Conservation (phyloP, 73 alveolate genomes). For the Tetrahymena borealis region DNA sequence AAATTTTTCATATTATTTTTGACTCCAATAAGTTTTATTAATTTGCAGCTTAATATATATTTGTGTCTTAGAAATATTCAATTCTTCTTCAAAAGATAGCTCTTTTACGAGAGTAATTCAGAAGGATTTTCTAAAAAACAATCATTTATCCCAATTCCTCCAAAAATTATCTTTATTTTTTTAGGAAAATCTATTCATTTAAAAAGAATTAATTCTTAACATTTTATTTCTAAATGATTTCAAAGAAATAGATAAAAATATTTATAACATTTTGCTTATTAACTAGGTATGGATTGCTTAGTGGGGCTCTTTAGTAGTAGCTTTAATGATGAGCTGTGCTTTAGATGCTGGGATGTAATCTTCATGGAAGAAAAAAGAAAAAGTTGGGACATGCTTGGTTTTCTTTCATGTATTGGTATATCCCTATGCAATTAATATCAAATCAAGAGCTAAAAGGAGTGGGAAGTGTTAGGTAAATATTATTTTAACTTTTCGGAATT, state of each 20-base stretch:
- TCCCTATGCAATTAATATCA: background rate
- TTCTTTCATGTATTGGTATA: background rate
- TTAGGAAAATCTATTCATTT: too few species aligned
- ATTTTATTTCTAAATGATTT: too few species aligned
- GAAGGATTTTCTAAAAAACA: too few species aligned
- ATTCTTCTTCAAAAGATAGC: too few species aligned
- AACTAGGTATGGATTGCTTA: background rate
- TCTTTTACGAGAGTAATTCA: too few species aligned
- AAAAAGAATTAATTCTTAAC: too few species aligned
- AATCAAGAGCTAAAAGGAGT: background rate
- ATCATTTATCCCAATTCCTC: too few species aligned
- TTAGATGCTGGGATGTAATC: background rate
- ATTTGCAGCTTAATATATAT: too few species aligned
- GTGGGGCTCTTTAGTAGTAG: background rate
- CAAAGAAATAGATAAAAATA: background rate
- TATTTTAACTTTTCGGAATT: background rate
- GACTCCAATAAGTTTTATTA: too few species aligned
- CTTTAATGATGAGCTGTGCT: background rate
- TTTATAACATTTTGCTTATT: background rate
- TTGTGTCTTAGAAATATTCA: too few species aligned
- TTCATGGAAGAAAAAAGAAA: background rate
- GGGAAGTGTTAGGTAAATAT: background rate
- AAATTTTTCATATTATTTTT: background rate
- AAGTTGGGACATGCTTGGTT: background rate
- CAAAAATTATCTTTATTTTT: too few species aligned